Evolutionary conservation across 2,329 filamentous ascomycete species (phyloP), one percentile per base, ranked within the genome.

Genomic region (Cercospora sp.): DNA sequence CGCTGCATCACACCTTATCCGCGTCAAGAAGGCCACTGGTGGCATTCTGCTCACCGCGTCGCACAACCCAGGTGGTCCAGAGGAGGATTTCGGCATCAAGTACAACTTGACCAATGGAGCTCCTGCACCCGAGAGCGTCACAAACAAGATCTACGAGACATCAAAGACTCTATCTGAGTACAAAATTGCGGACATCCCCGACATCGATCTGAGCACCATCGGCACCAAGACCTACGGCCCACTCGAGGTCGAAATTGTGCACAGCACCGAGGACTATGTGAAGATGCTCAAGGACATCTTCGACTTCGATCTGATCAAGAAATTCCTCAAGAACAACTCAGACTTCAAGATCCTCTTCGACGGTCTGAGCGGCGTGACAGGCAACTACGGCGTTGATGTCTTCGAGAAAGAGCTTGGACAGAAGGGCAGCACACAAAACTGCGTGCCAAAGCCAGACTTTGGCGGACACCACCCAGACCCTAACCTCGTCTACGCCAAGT

Each of bases 271-370:
- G 76, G 95, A 98, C 83, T 99, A 99, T 80, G 86, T 94, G 69
- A 86, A 90, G 73, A 97, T 97, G 91, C 87, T 99, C 81, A 97
- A 97, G 87, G 92, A 95, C 73, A 99, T 98, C 81, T 99, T 99
- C 80, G 94, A 99, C 82, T 99, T 99, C 79, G 88, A 92, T 77
- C 85, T 97, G 73, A 99, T 99, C 86, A 94, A 93, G 85, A 90
- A 90, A 75, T 99, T 98, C 87, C 92, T 99, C 80, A 86, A 88
- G 75, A 83, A 88, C 68, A 91, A 98, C 84, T 85, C 90, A 57
- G 91, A 96, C 82, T 99, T 98, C 87, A 97, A 96, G 85, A 89
- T 99, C 60, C 89, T 99, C 70, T 99, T 99, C 75, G 95, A 99
- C 77, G 95, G 90, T 69, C 89, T 99, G 67, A 90, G 91, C 80